Evolutionary conservation across 495 filamentous ascomycete species (phyloP).

Genomic region (Aspergillus leporis): DNA sequence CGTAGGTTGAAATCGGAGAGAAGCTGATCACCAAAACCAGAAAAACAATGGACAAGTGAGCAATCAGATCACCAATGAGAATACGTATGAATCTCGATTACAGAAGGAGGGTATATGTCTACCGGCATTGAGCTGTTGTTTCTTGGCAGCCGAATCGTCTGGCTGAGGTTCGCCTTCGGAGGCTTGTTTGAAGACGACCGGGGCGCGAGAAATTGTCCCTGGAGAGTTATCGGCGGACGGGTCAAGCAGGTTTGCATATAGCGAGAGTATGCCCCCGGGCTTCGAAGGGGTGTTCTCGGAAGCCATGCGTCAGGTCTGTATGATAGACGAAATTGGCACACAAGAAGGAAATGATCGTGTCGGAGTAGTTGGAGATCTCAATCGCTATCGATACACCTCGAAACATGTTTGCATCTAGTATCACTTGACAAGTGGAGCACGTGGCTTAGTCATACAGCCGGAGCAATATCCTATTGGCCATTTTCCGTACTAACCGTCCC

Average conservation of each 20-base stretch:
- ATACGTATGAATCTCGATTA: constrained; percentile 16
- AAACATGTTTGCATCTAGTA: background rate
- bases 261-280: constrained; percentile 48
- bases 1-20: constrained; percentile 86
- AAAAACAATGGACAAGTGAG: constrained; percentile 49
- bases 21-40: constrained; percentile 45
- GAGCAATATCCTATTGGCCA: too few species aligned
- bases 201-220: constrained; percentile 72
- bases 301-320: constrained; percentile 28
- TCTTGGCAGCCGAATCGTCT: constrained; percentile 64
- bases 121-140: constrained; percentile 74
- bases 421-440: background rate
- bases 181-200: constrained; percentile 71
- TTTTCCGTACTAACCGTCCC: too few species aligned
- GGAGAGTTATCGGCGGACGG: constrained; percentile 50
- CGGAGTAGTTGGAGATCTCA: background rate
- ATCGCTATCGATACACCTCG: background rate
- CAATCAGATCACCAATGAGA: constrained; percentile 34
- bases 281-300: constrained; percentile 36
- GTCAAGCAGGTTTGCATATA: constrained; percentile 67
- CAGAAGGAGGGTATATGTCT: constrained; percentile 41
- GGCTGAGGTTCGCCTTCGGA: constrained; percentile 47
- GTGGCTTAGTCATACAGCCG: too few species aligned
- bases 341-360: background rate
- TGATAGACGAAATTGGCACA: background rate